These are phyloP conservation scores for Chaetomium globosum DNA, from an alignment of 2,329 filamentous ascomycete genomes.

Conservation along the genomic window DNA sequence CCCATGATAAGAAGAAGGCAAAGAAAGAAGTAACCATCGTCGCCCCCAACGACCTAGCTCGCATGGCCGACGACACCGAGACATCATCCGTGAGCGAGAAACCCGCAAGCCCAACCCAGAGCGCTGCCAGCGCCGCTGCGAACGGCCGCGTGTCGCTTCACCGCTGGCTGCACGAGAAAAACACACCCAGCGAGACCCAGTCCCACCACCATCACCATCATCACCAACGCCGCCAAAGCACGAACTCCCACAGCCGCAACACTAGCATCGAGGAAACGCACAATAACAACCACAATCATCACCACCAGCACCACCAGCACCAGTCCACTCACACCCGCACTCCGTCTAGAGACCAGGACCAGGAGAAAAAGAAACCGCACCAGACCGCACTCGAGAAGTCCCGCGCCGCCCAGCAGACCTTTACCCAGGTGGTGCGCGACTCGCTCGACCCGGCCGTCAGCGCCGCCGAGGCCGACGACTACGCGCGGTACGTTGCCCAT, in stretches of 20 bases:
- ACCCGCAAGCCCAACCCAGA: background rate
- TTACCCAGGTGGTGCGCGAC: constrained; percentile 81
- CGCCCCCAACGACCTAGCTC: constrained; percentile 55
- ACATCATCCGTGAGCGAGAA: constrained; percentile 44
- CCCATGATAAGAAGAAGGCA: constrained; percentile 61
- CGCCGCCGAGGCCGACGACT: constrained; percentile 77
- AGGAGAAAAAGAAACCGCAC: constrained; percentile 39
- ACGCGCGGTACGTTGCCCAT: constrained; percentile 84
- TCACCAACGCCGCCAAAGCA: constrained; percentile 10
- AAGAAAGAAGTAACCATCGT: constrained; percentile 72
- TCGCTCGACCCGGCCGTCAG: constrained; percentile 84
- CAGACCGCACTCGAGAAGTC: constrained; percentile 71
- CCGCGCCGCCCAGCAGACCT: constrained; percentile 82
- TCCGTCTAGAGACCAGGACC: constrained; percentile 15
- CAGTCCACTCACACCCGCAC: constrained; percentile 10
- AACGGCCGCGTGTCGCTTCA: constrained; percentile 58
- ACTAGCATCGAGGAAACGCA: constrained; percentile 21
- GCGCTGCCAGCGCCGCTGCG: constrained; percentile 41
- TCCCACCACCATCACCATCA: constrained; percentile 23
- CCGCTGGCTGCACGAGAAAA: constrained; percentile 61
- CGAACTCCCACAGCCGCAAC: constrained; percentile 20
- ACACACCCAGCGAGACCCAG: constrained; percentile 31
- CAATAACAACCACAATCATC: background rate
- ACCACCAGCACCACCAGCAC: constrained; percentile 13
- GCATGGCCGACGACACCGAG: constrained; percentile 44